Evolutionary conservation across 768 basidiomycete species (phyloP).

Genomic region (Rickenella mellea): DNA sequence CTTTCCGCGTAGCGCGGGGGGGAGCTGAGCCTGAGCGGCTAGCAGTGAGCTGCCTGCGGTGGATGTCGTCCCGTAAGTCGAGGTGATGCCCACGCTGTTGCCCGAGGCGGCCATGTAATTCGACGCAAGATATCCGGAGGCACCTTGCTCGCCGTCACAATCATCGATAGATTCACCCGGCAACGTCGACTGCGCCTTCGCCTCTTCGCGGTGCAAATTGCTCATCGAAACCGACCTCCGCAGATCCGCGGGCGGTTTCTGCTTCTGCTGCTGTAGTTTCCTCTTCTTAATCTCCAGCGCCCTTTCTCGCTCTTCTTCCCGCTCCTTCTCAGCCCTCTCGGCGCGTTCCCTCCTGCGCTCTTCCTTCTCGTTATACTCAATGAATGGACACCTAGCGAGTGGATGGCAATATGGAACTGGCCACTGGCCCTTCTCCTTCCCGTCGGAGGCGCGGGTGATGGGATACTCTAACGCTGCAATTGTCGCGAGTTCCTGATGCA

Average conservation of each 20-base stretch:
- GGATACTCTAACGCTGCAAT: constrained; percentile 79
- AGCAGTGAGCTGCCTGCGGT: constrained; percentile 32
- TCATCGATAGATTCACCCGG: constrained; percentile 26
- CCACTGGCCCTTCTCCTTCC: constrained; percentile 55
- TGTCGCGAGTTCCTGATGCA: constrained; percentile 73
- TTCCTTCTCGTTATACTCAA: constrained; percentile 68
- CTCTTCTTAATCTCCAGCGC: constrained; percentile 28
- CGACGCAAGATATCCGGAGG: constrained; percentile 64
- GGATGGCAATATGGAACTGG: constrained; percentile 79
- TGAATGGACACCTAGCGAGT: constrained; percentile 61
- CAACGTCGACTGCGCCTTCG: constrained; percentile 34
- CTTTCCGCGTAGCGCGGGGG: constrained; percentile 43
- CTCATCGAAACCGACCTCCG: constrained; percentile 70
- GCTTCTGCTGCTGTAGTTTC: constrained; percentile 19
- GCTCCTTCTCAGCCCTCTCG: constrained; percentile 21
- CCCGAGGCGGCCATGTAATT: constrained; percentile 87
- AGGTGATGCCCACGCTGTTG: constrained; percentile 89
- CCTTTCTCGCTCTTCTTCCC: constrained; percentile 30
- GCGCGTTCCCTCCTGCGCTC: constrained; percentile 54
- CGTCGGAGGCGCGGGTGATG: constrained; percentile 40
- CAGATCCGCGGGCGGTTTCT: constrained; percentile 38
- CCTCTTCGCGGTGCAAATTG: constrained; percentile 52
- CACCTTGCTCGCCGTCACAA: constrained; percentile 35
- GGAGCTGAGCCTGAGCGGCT: constrained; percentile 36
- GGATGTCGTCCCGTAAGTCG: constrained; percentile 81